Evolutionary conservation across 2,329 filamentous ascomycete species (phyloP).

Genomic region (Fusarium burgessii): DNA sequence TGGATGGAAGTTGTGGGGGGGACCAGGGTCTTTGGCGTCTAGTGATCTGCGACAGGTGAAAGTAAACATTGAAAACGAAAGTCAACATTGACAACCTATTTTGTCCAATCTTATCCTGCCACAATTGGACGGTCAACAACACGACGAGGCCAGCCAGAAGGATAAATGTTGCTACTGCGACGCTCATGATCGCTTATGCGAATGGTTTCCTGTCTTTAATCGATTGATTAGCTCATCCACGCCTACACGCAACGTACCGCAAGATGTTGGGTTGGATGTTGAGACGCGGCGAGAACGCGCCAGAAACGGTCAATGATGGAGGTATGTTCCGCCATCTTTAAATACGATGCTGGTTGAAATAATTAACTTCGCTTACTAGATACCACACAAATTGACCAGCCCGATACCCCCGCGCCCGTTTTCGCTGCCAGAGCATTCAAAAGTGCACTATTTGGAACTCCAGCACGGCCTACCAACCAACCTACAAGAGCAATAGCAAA

Average conservation of each 20-base stretch:
- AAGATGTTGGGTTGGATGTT: constrained; percentile 72
- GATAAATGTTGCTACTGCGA: constrained; percentile 28
- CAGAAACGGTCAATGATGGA: constrained; percentile 47
- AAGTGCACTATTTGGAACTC: constrained; percentile 72
- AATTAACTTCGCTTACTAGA: constrained; percentile 45
- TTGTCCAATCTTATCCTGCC: constrained; percentile 23
- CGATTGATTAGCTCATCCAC: neutral
- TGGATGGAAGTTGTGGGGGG: constrained; percentile 4
- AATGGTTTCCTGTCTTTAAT: neutral
- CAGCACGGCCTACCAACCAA: constrained; percentile 56
- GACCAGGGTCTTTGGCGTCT: constrained; percentile 13
- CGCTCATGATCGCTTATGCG: constrained; percentile 32
- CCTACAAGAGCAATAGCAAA: constrained; percentile 34
- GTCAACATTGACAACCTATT: constrained; percentile 34
- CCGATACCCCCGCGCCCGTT: constrained; percentile 74
- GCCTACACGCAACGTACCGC: constrained; percentile 14
- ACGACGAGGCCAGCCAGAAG: neutral
- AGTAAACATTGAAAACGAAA: constrained; percentile 39
- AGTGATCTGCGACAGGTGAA: constrained; percentile 30
- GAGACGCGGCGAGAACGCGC: constrained; percentile 58
- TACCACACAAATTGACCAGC: constrained; percentile 64
- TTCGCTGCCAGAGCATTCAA: constrained; percentile 75
- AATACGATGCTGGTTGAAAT: neutral
- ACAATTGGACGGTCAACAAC: constrained; percentile 21
- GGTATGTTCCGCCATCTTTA: constrained; percentile 40